Evolutionary conservation across 768 basidiomycete species (phyloP).

Genomic region (Pleurotus tuber-regium): DNA sequence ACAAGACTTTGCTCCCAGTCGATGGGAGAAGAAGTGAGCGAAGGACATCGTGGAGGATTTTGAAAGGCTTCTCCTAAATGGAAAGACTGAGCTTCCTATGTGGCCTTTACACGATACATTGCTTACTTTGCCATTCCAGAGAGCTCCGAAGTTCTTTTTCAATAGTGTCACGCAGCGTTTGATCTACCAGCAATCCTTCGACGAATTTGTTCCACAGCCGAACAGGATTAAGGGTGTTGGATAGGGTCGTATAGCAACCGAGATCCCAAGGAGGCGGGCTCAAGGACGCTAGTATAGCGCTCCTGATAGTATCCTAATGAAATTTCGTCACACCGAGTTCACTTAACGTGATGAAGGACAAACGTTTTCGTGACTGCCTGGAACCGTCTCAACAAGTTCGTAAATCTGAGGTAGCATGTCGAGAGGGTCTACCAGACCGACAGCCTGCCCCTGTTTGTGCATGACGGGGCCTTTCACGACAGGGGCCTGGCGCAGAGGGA

Average conservation of each 20-base stretch:
- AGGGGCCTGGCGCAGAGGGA: conserved; percentile 46
- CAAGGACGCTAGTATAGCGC: conserved; percentile 30
- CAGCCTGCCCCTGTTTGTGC: conserved; percentile 34
- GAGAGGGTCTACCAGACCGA: conserved; percentile 54
- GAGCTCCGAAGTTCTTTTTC: conserved; percentile 43
- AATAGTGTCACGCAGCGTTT: conserved; percentile 30
- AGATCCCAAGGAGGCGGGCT: conserved; percentile 37
- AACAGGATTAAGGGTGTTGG: conserved; percentile 29
- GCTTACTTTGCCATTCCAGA: conserved; percentile 41
- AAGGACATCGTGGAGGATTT: conserved; percentile 40
- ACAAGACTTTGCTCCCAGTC: conserved; percentile 60
- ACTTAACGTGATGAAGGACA: conserved; percentile 7
- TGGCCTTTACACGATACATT: background rate
- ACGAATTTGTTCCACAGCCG: conserved; percentile 43
- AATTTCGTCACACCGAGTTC: background rate
- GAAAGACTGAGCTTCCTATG: background rate
- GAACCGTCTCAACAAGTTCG: conserved; percentile 23
- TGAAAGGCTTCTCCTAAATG: conserved; percentile 34
- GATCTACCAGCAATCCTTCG: conserved; percentile 30
- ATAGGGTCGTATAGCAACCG: conserved; percentile 22
- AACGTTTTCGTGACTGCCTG: conserved; percentile 14
- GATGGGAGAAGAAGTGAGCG: conserved; percentile 38
- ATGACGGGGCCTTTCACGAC: conserved; percentile 30
- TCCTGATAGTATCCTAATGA: conserved; percentile 23
- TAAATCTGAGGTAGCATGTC: conserved; percentile 51